These are phyloP conservation scores for Fragosphaeria purpurea DNA, from an alignment of 2,329 filamentous ascomycete species.

Conservation along the genomic window DNA sequence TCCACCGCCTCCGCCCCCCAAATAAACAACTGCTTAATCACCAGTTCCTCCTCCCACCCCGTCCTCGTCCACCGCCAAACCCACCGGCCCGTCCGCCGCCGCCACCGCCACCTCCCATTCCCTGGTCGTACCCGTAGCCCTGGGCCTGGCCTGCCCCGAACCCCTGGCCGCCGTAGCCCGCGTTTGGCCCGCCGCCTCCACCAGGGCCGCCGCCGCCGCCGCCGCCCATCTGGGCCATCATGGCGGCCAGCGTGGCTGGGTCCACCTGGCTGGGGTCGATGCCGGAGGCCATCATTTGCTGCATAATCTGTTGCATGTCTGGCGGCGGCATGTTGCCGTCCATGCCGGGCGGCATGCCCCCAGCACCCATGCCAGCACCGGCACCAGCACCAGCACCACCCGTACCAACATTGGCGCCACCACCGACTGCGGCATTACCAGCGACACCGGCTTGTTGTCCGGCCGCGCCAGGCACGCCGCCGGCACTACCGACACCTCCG, in stretches of 20 bases:
- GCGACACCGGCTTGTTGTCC: conserved; percentile 14
- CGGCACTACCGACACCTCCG: conserved; percentile 14
- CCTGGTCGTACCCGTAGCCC: conserved; percentile 29
- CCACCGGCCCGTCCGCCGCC: conserved; percentile 6
- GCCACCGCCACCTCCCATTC: conserved; percentile 24
- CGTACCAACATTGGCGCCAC: conserved; percentile 4
- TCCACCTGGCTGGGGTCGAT: conserved; percentile 61
- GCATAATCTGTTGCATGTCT: conserved; percentile 60
- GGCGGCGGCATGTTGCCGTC: conserved; percentile 40
- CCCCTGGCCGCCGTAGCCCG: conserved; percentile 31
- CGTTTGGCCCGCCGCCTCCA: conserved; percentile 32
- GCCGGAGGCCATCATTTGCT: conserved; percentile 57
- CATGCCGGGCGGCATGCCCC: conserved; percentile 27
- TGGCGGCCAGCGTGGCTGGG: conserved; percentile 44
- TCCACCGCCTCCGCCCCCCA: too few relatives aligned
- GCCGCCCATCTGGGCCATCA: conserved; percentile 50
- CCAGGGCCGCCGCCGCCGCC: conserved; percentile 28
- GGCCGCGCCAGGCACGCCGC: neutral
- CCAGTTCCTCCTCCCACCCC: conserved; percentile 19
- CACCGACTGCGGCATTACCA: conserved; percentile 16
- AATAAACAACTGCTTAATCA: neutral
- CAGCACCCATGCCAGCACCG: conserved; percentile 12
- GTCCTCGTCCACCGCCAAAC: conserved; percentile 20
- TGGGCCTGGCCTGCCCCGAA: conserved; percentile 24
- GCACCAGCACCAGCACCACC: neutral